Conservation (phyloP, 148 eudicot species). For the Vaccinium myrtillus region DNA sequence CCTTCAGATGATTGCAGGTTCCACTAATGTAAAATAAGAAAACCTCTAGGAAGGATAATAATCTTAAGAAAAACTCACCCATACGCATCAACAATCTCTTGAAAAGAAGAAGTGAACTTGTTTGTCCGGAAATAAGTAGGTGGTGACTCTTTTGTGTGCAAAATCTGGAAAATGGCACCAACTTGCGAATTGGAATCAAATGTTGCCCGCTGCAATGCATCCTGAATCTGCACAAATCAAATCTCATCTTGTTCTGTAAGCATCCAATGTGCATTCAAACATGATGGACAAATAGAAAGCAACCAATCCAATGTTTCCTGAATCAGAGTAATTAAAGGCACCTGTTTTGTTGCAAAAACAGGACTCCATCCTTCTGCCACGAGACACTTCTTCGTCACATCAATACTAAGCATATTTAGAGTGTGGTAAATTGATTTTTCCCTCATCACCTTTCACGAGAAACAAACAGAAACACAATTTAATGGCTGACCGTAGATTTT, state of each 20-base stretch:
- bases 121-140: conserved; percentile 90
- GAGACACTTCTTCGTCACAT: conserved; percentile 95
- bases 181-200: conserved; percentile 89
- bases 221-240: conserved; percentile 72
- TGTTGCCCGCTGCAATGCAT: conserved; percentile 72
- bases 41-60: neutral
- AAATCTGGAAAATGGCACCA: conserved; percentile 85
- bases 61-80: conserved; percentile 55
- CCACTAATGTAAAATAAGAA: neutral
- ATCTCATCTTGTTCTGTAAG: conserved; percentile 15
- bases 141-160: conserved; percentile 82
- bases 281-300: conserved; percentile 10
- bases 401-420: conserved; percentile 95
- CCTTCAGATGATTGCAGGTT: neutral
- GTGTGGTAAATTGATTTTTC: conserved; percentile 94
- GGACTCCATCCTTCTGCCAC: conserved; percentile 99
- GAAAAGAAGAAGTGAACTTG: conserved; percentile 77
- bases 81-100: conserved; percentile 97
- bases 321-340: conserved; percentile 17
- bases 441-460: conserved; percentile 58
- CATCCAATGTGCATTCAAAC: conserved; percentile 6
- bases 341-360: conserved; percentile 86
- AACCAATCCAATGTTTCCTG: conserved; percentile 9
- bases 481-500: conserved; percentile 7
- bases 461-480: conserved; percentile 16